Percentiles rank a stretch among this genome's conserved stretches.
Evolutionary conservation across 345 rosid genomes (phyloP).

Genomic region (Salix viminalis): DNA sequence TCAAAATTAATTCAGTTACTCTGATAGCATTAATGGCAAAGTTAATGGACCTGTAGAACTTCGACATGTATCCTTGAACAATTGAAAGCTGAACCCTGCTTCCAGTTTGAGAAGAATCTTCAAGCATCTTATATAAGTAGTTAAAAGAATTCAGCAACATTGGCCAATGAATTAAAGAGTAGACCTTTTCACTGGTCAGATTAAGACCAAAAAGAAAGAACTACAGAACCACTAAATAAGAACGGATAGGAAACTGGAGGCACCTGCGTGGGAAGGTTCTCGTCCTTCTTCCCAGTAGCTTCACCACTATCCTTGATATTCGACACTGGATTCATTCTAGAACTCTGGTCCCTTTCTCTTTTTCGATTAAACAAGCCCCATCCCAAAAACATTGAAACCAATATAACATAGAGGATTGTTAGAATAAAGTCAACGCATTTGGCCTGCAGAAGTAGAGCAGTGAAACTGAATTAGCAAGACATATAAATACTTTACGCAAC

Average conservation of each 20-base stretch:
- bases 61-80: constrained; percentile 84
- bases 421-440: constrained; percentile 72
- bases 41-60: constrained; percentile 66
- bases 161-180: not conserved
- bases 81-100: constrained; percentile 62
- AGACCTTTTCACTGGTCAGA: not conserved
- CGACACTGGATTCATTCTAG: constrained; percentile 47
- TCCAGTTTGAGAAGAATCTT: constrained; percentile 61
- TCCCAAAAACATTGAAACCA: constrained; percentile 72
- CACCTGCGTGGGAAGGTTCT: constrained; percentile 65
- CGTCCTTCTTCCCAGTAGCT: constrained; percentile 47
- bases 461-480: constrained; percentile 19
- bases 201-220: not conserved
- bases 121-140: constrained; percentile 48
- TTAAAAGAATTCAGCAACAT: constrained; percentile 4
- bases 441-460: constrained; percentile 51
- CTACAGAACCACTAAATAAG: not conserved
- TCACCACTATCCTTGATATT: constrained; percentile 35
- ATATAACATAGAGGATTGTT: constrained; percentile 61
- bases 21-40: constrained; percentile 10
- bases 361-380: constrained; percentile 64
- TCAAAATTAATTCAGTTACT: constrained; percentile 11
- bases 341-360: constrained; percentile 48
- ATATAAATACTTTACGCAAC: not conserved
- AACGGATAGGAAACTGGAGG: constrained; percentile 5